Base-by-base conservation (phyloP, 768 basidiomycete genomes). In the Amanita rubescens region DNA sequence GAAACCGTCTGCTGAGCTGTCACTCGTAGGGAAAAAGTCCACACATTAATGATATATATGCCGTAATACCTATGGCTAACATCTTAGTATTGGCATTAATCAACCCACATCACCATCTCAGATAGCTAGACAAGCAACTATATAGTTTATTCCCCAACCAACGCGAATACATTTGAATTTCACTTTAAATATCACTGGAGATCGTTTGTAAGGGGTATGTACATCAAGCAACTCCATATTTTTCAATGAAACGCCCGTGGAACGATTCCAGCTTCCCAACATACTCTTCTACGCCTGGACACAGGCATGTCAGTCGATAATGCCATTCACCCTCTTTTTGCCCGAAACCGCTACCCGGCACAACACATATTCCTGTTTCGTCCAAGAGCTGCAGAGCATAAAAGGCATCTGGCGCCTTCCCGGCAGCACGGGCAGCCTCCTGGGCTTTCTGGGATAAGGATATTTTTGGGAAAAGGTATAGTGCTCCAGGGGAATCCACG, bases 331-430 rank as follows among this genome's bases (percentile, higher is more conserved):
- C 92, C 47, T 87, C 84, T 69, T 78, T 86, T 73, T 97, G 94
- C 4, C 94, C 94, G 66, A 99, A 99, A 1, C 95, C 95, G 45
- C 84, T 85, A 0, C 95, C 95, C 5, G 94, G 90, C 4, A 97
- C 90, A 19, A 90, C 89, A 62, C 94, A 96, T 58, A 98, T 96
- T 4, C 93, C 93, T 0, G 92, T 94, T 67, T 79, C 78, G 57
- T 95, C 91, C 49, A 99, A 76, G 48, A 99, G 67, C 59, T 77
- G 80, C 34, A 95, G 74, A 19, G 90, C 80, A 65, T 99, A 99
- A 63, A 94, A 85, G 39, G 84, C 85, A 66, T 99, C 95, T 3
- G 95, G 88, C 60, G 78, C 78, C 70, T 90, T 90, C 1, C 87
- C 88, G 1, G 72, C 77, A 61, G 76, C 70, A 58, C 75, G 68